Percentiles rank a stretch among this genome's conserved stretches.
These are phyloP conservation scores for Xylariaceae sp. DNA, from an alignment of 2,329 filamentous ascomycete genomes.

Conservation along the genomic window DNA sequence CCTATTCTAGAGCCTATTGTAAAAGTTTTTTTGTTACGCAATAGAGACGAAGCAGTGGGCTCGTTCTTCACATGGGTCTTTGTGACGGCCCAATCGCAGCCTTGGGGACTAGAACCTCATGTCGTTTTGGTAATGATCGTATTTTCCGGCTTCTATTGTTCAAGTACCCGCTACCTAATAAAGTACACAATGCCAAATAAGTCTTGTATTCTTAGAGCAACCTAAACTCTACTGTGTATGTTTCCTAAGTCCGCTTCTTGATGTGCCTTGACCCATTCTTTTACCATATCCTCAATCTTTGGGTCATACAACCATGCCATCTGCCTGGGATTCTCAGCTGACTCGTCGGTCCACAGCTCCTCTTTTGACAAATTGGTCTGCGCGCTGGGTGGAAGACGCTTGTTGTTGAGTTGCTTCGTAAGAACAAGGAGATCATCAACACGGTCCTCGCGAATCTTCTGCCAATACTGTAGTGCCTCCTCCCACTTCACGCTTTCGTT, in stretches of 20 bases:
- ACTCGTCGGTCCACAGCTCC: conserved; percentile 22
- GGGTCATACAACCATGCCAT: conserved; percentile 24
- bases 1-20: background rate
- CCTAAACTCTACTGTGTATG: background rate
- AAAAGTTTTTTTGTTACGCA: too few relatives aligned
- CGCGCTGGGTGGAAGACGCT: conserved; percentile 23
- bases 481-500: conserved; percentile 11
- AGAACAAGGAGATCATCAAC: conserved; percentile 22
- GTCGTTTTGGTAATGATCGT: too few relatives aligned
- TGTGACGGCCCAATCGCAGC: too few relatives aligned
- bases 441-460: conserved; percentile 23
- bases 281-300: conserved; percentile 16
- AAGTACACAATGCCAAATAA: background rate
- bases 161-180: too few relatives aligned
- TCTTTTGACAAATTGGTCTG: conserved; percentile 19
- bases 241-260: background rate
- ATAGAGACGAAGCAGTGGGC: too few relatives aligned
- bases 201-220: background rate
- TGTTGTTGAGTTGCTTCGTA: conserved; percentile 22
- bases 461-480: conserved; percentile 22
- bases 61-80: too few relatives aligned
- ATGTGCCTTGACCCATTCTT: conserved; percentile 4
- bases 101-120: too few relatives aligned
- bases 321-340: conserved; percentile 18
- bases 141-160: too few relatives aligned